A percentile compares a stretch with the other conserved stretches of the same genome.
phyloP scores from a whole-genome alignment of 2,329 filamentous ascomycete genomes.

The Moelleriella libera region DNA sequence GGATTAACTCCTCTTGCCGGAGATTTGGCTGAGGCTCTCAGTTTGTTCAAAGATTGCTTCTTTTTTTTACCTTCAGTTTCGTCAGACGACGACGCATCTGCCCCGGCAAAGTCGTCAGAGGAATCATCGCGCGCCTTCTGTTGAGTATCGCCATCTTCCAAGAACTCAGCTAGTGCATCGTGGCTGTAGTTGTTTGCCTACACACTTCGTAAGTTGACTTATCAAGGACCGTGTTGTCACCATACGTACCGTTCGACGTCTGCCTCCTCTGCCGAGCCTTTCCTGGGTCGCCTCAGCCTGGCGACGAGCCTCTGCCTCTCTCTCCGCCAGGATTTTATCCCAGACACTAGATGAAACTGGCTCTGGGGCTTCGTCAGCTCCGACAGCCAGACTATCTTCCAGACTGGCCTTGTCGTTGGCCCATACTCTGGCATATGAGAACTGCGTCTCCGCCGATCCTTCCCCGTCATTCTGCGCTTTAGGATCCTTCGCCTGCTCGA shows the following conservation, averaged over 20 bases:
- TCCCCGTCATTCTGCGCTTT: constrained; percentile 35
- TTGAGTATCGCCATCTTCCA: constrained; percentile 12
- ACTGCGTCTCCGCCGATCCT: constrained; percentile 59
- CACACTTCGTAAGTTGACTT: neutral
- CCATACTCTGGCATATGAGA: constrained; percentile 87
- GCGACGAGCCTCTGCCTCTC: constrained; percentile 64
- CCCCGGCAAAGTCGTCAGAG: constrained; percentile 19
- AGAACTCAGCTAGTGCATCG: constrained; percentile 8
- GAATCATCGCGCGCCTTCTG: constrained; percentile 16
- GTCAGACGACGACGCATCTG: constrained; percentile 13
- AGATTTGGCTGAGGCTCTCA: constrained; percentile 10
- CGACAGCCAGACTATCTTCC: constrained; percentile 42
- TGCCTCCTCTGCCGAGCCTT: constrained; percentile 72
- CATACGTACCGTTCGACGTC: constrained; percentile 39
- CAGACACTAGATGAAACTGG: constrained; percentile 59
- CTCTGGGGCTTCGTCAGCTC: constrained; percentile 35
- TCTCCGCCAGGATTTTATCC: constrained; percentile 77
- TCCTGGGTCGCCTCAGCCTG: constrained; percentile 55
- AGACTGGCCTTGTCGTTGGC: constrained; percentile 62
- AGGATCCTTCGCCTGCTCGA: constrained; percentile 49
- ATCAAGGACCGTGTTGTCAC: neutral
- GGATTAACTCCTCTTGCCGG: constrained; percentile 11
- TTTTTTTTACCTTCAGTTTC: constrained; percentile 20
- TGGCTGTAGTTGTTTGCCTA: constrained; percentile 22
- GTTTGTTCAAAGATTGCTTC: constrained; percentile 11